Percentiles rank a stretch among this genome's conserved stretches.
Evolutionary conservation across 164 flowering plant genomes (phyloP).

Genomic region (Vitis amurensis): DNA sequence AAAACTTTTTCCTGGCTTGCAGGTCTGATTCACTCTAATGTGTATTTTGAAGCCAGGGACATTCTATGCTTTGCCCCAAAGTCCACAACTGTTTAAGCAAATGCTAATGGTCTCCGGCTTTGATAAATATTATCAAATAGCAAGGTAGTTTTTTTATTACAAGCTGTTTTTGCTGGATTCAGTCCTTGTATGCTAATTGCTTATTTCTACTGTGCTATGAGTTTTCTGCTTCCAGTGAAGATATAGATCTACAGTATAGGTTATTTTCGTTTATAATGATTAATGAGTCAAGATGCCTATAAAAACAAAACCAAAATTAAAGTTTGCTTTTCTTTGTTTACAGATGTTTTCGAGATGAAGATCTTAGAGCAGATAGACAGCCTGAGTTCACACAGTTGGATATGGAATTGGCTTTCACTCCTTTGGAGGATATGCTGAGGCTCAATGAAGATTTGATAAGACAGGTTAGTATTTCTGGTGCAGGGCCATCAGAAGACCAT

Average conservation of each 20-base stretch:
- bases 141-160: slow-evolving; percentile 49
- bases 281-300: too few relatives aligned
- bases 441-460: slow-evolving; percentile 94
- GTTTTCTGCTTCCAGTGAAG: neutral
- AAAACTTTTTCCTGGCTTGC: slow-evolving; percentile 14
- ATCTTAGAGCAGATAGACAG: slow-evolving; percentile 90
- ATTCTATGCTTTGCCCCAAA: slow-evolving; percentile 96
- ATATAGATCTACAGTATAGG: too few relatives aligned
- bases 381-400: slow-evolving; percentile 98
- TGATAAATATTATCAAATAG: slow-evolving; percentile 92
- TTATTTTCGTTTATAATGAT: too few relatives aligned
- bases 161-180: slow-evolving; percentile 1
- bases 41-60: slow-evolving; percentile 88
- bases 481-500: too few relatives aligned
- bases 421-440: slow-evolving; percentile 82
- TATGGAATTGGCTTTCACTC: slow-evolving; percentile 91
- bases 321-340: slow-evolving; percentile 4
- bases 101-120: slow-evolving; percentile 97
- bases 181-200: neutral
- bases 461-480: slow-evolving; percentile 46
- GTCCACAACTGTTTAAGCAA: slow-evolving; percentile 95
- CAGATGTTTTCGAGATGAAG: slow-evolving; percentile 98
- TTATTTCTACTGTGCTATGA: neutral
- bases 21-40: slow-evolving; percentile 34
- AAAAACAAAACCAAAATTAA: neutral